These are phyloP conservation scores for Jatropha podagrica DNA, from an alignment of 441 rosid species.

Conservation along the genomic window DNA sequence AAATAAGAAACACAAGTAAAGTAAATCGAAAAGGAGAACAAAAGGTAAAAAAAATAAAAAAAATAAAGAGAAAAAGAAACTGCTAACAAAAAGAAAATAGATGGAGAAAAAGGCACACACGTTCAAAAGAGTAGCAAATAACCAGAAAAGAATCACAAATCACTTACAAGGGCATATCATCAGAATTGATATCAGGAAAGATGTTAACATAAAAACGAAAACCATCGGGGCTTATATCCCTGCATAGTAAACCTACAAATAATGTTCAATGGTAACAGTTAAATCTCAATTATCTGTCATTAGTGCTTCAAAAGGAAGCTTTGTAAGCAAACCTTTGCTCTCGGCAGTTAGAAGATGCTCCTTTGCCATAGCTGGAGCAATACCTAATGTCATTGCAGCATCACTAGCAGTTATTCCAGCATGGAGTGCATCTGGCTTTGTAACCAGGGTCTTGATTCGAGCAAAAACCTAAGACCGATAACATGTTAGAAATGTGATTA, in stretches of 20 bases:
- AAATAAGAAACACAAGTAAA: not conserved
- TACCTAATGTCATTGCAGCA: constrained; percentile 87
- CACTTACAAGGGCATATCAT: constrained; percentile 65
- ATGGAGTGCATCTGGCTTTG: constrained; percentile 61
- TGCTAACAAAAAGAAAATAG: not conserved
- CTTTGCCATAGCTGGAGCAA: constrained; percentile 99
- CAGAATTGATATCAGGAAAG: constrained; percentile 58
- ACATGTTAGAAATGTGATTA: constrained; percentile 3
- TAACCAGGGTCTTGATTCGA: constrained; percentile 65
- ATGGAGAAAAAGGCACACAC: not conserved
- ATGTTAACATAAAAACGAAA: constrained; percentile 77
- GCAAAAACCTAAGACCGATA: constrained; percentile 57
- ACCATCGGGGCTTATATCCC: constrained; percentile 89
- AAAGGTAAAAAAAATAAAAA: not conserved
- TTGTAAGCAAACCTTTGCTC: constrained; percentile 57
- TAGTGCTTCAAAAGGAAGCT: constrained; percentile 18
- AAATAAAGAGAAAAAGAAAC: not conserved
- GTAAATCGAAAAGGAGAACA: too few species aligned
- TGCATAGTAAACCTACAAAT: constrained; percentile 76
- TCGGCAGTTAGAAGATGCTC: constrained; percentile 92
- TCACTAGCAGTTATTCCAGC: constrained; percentile 81
- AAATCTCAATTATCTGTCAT: not conserved
- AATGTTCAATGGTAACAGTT: constrained; percentile 1
- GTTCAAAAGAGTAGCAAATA: not conserved
- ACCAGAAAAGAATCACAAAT: not conserved